Evolutionary conservation across 345 rosid species (phyloP).

Genomic region (Salix brachista): DNA sequence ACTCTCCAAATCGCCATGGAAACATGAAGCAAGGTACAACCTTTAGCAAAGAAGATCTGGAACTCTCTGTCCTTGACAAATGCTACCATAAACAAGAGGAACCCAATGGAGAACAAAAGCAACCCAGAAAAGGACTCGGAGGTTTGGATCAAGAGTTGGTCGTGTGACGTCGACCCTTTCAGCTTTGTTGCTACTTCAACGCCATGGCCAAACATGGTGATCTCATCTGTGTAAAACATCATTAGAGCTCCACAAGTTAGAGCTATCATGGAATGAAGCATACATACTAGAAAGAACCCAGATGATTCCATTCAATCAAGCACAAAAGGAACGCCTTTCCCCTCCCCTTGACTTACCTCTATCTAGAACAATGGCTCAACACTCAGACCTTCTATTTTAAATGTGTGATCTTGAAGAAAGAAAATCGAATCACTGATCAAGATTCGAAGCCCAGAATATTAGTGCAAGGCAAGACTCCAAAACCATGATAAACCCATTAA

Average conservation of each 20-base stretch:
- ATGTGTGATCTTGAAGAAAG: background rate
- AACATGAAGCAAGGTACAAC: slow-evolving; percentile 19
- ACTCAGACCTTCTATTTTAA: background rate
- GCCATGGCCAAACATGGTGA: slow-evolving; percentile 13
- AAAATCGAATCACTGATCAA: background rate
- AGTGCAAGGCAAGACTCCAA: background rate
- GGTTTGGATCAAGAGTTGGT: slow-evolving; percentile 27
- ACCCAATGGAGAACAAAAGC: slow-evolving; percentile 20
- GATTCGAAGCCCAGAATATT: background rate
- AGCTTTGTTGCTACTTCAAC: slow-evolving; percentile 20
- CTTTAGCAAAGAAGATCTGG: slow-evolving; percentile 24
- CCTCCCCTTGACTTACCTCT: background rate
- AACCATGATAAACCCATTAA: background rate
- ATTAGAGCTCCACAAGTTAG: slow-evolving; percentile 19
- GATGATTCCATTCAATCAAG: slow-evolving; percentile 29
- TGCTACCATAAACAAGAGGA: slow-evolving; percentile 21
- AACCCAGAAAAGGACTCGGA: slow-evolving; percentile 27
- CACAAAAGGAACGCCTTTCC: background rate
- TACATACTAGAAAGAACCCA: slow-evolving; percentile 32
- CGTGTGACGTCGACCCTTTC: slow-evolving; percentile 22
- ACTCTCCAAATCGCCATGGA: slow-evolving; percentile 22
- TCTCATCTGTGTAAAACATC: slow-evolving; percentile 23
- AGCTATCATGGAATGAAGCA: slow-evolving; percentile 23
- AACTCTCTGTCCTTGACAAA: slow-evolving; percentile 18
- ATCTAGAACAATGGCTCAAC: background rate